Evolutionary conservation across 2,329 filamentous ascomycete species (phyloP), one percentile per base, ranked within the genome.

Genomic region (Cladophialophora carrionii): DNA sequence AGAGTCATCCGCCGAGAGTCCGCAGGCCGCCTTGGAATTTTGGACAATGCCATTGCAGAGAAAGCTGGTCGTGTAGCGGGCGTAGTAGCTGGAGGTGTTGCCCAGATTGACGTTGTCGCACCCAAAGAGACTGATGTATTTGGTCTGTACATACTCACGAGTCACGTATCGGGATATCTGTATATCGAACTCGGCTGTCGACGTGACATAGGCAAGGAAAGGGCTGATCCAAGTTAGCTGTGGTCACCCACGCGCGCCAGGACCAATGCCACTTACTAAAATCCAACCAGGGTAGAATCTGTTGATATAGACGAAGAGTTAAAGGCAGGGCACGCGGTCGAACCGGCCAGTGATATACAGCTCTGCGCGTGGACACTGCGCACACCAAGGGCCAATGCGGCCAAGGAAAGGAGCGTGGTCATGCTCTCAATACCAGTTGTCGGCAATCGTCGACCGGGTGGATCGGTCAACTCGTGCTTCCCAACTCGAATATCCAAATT

Each of bases 41-140:
- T 99, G 95, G 57, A 99, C 86, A 74, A 99, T 90, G 70, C 91
- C 85, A 82, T 96, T 98, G 84, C 95, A 99, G 70, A 99, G 85
- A 69, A 96, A 89, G 67, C 90, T 95, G 54, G 88, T 95, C 4
- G 94, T 96, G 79, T 94, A 99, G 72, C 95, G 89, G 56, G 95
- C 94, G 78, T 99, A 99, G 73, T 93, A 86, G 73, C 90, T 85
- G 71, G 87, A 89, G 3, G 92, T 89, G 75, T 96, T 90, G 62
- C 86, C 87, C 63, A 93, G 84, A 73, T 95, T 87, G 72, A 97
- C 82, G 68, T 85, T 85, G 55, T 85, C 83, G 76, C 95, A 99
- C 62, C 94, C 94, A 69, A 99, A 85, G 55, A 92, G 82, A 60
- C 85, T 82, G 76, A 90, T 84, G 78, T 94, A 99, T 81, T 94